Evolutionary conservation across 2,329 filamentous ascomycete species (phyloP).

Genomic region (Xylaria arbuscula): DNA sequence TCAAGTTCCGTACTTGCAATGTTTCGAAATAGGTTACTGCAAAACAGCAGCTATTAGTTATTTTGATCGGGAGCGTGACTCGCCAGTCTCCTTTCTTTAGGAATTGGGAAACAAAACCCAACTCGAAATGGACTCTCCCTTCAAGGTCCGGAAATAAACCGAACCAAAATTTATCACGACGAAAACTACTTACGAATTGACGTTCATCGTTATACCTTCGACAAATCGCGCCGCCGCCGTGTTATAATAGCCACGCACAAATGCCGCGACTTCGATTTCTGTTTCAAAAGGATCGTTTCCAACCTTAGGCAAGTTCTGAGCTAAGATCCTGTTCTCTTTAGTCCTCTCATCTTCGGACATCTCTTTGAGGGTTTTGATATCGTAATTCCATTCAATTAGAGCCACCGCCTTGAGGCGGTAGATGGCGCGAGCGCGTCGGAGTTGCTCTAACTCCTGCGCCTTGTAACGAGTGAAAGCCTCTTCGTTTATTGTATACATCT

Average conservation of each 20-base stretch:
- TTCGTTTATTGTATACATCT: conserved; percentile 68
- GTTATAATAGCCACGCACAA: conserved; percentile 75
- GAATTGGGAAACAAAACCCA: not conserved
- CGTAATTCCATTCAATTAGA: conserved; percentile 52
- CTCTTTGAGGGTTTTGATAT: conserved; percentile 46
- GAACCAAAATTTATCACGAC: no score
- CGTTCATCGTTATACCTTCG: conserved; percentile 58
- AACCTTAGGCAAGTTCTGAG: conserved; percentile 59
- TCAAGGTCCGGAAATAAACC: not conserved
- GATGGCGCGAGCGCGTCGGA: conserved; percentile 62
- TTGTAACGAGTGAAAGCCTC: conserved; percentile 60
- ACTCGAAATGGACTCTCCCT: not conserved
- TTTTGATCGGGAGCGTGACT: not conserved
- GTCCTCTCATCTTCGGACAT: conserved; percentile 62
- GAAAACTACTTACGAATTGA: conserved; percentile 43
- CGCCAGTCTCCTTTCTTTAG: no score
- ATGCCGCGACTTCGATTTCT: conserved; percentile 72
- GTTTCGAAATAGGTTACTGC: conserved; percentile 43
- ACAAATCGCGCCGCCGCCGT: conserved; percentile 73
- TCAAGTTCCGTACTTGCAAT: conserved; percentile 44
- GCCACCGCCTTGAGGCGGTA: conserved; percentile 59
- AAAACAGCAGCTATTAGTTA: not conserved
- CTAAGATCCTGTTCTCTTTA: conserved; percentile 57
- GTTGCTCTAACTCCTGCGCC: conserved; percentile 57
- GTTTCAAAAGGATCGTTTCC: conserved; percentile 66